phyloP scores from a whole-genome alignment of 2,329 filamentous ascomycete genomes.

The Phialophora verrucosa region DNA sequence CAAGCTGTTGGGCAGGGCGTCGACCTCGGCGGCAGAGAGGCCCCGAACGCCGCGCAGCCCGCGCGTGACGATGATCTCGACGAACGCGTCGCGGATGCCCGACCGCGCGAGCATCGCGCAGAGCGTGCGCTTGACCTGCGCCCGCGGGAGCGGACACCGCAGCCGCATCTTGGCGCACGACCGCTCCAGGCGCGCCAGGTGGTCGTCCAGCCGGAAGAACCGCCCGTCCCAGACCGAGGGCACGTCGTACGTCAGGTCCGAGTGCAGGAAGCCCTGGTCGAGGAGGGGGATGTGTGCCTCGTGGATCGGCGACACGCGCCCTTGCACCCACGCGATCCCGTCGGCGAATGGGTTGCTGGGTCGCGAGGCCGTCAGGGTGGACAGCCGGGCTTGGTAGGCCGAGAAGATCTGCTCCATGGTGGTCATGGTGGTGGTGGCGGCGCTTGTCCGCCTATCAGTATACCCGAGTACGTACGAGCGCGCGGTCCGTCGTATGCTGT shows the following conservation, averaged over 20 bases:
- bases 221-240: slow-evolving; percentile 59
- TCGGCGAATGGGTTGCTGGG: slow-evolving; percentile 50
- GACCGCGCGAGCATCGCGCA: slow-evolving; percentile 55
- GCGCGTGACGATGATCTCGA: slow-evolving; percentile 59
- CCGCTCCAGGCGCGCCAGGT: slow-evolving; percentile 52
- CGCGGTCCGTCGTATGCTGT: too few relatives aligned
- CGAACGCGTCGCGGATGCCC: slow-evolving; percentile 57
- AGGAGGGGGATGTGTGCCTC: slow-evolving; percentile 58
- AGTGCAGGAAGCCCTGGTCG: slow-evolving; percentile 60
- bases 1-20: slow-evolving; percentile 45
- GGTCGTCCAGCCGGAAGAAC: slow-evolving; percentile 60
- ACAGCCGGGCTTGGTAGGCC: slow-evolving; percentile 46
- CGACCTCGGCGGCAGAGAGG: slow-evolving; percentile 43
- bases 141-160: slow-evolving; percentile 49
- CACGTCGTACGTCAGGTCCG: slow-evolving; percentile 61
- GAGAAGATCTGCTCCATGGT: slow-evolving; percentile 54
- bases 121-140: slow-evolving; percentile 49
- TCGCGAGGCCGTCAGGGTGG: slow-evolving; percentile 40
- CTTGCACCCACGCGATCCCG: slow-evolving; percentile 57
- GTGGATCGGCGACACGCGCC: slow-evolving; percentile 51
- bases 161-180: slow-evolving; percentile 57
- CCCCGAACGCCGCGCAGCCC: slow-evolving; percentile 53
- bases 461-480: too few relatives aligned
- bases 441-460: too few relatives aligned
- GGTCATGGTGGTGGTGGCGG: slow-evolving; percentile 43